Percentiles rank a stretch among this genome's conserved stretches.
Conservation (phyloP, 805 yeast species). For the Candida piceae region DNA sequence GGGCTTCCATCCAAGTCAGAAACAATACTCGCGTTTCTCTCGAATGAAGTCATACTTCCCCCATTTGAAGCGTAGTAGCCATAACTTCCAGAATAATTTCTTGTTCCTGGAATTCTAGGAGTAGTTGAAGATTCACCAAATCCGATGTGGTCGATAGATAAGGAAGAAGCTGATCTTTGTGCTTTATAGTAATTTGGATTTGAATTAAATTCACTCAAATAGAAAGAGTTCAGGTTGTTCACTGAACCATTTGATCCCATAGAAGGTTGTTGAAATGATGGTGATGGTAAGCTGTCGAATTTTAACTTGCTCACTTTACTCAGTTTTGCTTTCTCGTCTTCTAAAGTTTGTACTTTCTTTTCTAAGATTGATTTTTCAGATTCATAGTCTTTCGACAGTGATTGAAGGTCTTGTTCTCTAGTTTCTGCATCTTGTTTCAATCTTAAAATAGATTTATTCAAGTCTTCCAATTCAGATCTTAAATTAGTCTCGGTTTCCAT, state of each 20-base stretch:
- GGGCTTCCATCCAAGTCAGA: background rate
- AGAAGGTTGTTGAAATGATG: background rate
- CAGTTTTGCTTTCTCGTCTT: slow-evolving; percentile 24
- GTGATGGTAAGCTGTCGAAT: slow-evolving; percentile 8
- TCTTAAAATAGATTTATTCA: slow-evolving; percentile 17
- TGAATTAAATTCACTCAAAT: slow-evolving; percentile 28
- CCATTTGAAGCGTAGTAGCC: background rate
- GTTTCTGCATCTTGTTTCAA: slow-evolving; percentile 13
- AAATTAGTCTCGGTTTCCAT: slow-evolving; percentile 21
- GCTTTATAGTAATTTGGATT: slow-evolving; percentile 14
- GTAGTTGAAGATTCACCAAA: slow-evolving; percentile 48
- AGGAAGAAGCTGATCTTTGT: slow-evolving; percentile 23
- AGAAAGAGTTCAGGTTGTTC: slow-evolving; percentile 14
- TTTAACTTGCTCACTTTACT: slow-evolving; percentile 13
- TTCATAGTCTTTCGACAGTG: slow-evolving; percentile 27
- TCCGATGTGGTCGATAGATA: slow-evolving; percentile 29
- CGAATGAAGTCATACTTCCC: background rate
- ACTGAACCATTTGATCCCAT: background rate
- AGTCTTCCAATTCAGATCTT: slow-evolving; percentile 11
- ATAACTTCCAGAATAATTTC: background rate
- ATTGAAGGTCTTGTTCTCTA: slow-evolving; percentile 21
- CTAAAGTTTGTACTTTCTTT: slow-evolving; percentile 20
- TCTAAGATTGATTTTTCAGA: slow-evolving; percentile 22
- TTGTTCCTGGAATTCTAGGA: slow-evolving; percentile 27
- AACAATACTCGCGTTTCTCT: background rate